These are phyloP conservation scores for Amphicarpaea edgeworthii DNA, from an alignment of 306 rosid species.

Conservation along the genomic window DNA sequence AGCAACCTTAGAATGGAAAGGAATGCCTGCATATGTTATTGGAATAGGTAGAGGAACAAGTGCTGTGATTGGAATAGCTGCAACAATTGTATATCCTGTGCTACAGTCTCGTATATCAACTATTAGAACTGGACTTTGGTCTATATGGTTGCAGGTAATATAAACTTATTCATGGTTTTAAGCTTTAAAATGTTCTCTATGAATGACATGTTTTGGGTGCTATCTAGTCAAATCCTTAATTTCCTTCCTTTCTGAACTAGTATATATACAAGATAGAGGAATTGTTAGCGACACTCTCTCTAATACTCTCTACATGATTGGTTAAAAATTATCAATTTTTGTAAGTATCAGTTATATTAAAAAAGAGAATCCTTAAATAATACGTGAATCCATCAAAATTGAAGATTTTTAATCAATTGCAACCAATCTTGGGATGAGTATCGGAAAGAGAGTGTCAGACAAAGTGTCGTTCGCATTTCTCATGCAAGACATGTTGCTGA, in stretches of 20 bases:
- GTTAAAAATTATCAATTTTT: no score
- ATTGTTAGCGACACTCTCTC: no score
- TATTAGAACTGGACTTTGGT: slow-evolving; percentile 85
- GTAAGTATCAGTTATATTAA: no score
- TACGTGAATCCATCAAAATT: no score
- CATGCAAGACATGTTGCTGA: background rate
- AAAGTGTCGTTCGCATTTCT: no score
- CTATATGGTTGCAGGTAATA: slow-evolving; percentile 95
- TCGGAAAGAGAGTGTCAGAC: no score
- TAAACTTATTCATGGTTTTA: background rate
- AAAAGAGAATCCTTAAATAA: no score
- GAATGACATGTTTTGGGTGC: background rate
- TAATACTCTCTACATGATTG: no score
- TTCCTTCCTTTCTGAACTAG: slow-evolving; percentile 15
- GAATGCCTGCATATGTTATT: slow-evolving; percentile 78
- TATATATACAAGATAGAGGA: no score
- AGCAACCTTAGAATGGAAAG: slow-evolving; percentile 87
- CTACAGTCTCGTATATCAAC: slow-evolving; percentile 64
- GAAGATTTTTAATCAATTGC: no score
- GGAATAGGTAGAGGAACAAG: slow-evolving; percentile 82
- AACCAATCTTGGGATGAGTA: no score
- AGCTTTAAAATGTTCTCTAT: slow-evolving; percentile 13
- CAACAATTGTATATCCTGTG: slow-evolving; percentile 72
- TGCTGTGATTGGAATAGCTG: slow-evolving; percentile 76
- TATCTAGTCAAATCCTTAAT: background rate